phyloP scores from a whole-genome alignment of 2,329 filamentous ascomycete species.

The Phialophora verrucosa region DNA sequence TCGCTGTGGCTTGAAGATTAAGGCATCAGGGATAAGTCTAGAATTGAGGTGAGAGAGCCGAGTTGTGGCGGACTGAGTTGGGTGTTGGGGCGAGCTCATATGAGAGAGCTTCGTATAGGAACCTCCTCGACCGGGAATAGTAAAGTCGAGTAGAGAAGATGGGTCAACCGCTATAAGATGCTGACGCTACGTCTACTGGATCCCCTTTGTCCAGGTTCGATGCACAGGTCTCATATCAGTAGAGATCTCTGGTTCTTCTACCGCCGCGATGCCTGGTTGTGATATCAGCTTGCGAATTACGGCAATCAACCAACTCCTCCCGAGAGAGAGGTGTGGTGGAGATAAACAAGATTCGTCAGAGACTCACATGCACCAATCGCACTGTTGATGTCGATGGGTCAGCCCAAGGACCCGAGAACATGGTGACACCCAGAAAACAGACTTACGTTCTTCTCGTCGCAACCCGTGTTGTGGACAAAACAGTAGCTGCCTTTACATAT shows the following conservation, averaged over 20 bases:
- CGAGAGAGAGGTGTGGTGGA: background rate
- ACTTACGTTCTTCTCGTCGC: conserved; percentile 63
- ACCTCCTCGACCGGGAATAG: background rate
- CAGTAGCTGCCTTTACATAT: conserved; percentile 82
- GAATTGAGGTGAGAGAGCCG: background rate
- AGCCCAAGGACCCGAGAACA: background rate
- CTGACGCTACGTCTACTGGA: background rate
- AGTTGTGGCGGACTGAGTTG: background rate
- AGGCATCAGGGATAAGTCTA: background rate
- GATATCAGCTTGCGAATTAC: background rate
- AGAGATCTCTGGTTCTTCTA: conserved; percentile 31
- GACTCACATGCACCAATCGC: conserved; percentile 37
- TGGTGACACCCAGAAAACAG: background rate
- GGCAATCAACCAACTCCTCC: background rate
- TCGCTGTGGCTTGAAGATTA: too few species aligned
- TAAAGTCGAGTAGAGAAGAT: background rate
- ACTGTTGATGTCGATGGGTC: conserved; percentile 26
- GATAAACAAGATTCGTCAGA: background rate
- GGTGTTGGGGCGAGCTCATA: background rate
- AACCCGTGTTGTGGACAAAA: conserved; percentile 80
- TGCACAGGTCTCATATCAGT: conserved; percentile 10
- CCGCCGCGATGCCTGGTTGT: conserved; percentile 29
- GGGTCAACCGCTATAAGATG: background rate
- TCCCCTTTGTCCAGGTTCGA: background rate
- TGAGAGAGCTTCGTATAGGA: background rate